Percentiles rank a stretch among this genome's conserved stretches.
Evolutionary conservation across 345 rosid genomes (phyloP).

Genomic region (Gossypium longicalyx): DNA sequence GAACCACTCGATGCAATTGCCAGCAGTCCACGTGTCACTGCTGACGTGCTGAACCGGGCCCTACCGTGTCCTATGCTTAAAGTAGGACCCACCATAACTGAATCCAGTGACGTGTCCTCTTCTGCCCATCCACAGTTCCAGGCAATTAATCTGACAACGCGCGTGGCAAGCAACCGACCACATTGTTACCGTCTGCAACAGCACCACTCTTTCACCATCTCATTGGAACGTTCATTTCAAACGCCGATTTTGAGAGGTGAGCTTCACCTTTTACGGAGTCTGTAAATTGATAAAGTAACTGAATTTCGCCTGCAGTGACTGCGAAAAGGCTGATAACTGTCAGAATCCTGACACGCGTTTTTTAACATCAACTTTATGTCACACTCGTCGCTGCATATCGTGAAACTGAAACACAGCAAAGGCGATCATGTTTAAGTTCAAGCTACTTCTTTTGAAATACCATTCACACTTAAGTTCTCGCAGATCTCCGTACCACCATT

Average conservation of each 20-base stretch:
- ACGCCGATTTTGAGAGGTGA: background rate
- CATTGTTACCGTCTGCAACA: background rate
- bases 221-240: slow-evolving; percentile 11
- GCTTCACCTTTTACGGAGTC: background rate
- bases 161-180: background rate
- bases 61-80: background rate
- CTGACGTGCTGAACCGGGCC: background rate
- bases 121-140: background rate
- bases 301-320: slow-evolving; percentile 16
- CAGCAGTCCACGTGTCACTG: background rate
- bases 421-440: slow-evolving; percentile 2
- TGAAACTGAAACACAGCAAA: background rate
- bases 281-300: background rate
- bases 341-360: slow-evolving; percentile 33
- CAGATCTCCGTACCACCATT: background rate
- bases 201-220: background rate
- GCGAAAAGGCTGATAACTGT: slow-evolving; percentile 24
- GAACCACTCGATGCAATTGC: background rate
- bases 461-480: background rate
- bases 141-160: slow-evolving; percentile 1
- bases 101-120: background rate
- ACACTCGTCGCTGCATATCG: background rate
- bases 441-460: background rate
- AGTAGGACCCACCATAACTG: background rate
- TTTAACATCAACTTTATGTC: slow-evolving; percentile 21